These are phyloP conservation scores for Eucalyptus shirleyi DNA, from an alignment of 345 rosid genomes.

Conservation along the genomic window DNA sequence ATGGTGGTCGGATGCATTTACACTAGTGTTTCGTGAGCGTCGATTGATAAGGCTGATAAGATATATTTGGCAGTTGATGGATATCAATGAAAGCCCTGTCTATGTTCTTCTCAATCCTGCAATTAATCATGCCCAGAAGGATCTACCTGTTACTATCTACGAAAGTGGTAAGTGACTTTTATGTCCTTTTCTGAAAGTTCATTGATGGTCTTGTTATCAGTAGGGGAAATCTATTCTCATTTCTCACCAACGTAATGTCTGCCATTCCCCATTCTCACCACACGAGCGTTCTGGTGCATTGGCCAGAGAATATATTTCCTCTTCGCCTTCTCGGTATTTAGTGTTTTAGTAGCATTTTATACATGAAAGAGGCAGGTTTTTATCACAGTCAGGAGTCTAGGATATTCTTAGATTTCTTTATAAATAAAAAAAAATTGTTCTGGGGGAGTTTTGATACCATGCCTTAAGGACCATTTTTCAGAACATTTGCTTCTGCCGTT, in stretches of 20 bases:
- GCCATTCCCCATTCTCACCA: neutral
- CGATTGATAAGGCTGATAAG: neutral
- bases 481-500: neutral
- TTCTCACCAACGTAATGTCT: neutral
- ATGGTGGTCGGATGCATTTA: neutral
- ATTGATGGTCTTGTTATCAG: neutral
- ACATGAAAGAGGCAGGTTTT: neutral
- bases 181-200: neutral
- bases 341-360: neutral
- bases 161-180: constrained; percentile 59
- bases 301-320: neutral
- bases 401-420: neutral
- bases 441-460: neutral
- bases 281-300: neutral
- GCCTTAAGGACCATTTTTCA: neutral
- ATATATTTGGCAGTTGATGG: constrained; percentile 66
- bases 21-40: neutral
- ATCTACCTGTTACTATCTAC: constrained; percentile 80
- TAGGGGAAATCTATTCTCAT: neutral
- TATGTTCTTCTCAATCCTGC: constrained; percentile 85
- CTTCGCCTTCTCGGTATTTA: neutral
- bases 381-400: neutral
- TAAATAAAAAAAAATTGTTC: neutral
- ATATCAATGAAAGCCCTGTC: constrained; percentile 91
- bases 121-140: constrained; percentile 82